phyloP scores from a whole-genome alignment of 108 stramenopile genomes.

The Cyclotella atomus region DNA sequence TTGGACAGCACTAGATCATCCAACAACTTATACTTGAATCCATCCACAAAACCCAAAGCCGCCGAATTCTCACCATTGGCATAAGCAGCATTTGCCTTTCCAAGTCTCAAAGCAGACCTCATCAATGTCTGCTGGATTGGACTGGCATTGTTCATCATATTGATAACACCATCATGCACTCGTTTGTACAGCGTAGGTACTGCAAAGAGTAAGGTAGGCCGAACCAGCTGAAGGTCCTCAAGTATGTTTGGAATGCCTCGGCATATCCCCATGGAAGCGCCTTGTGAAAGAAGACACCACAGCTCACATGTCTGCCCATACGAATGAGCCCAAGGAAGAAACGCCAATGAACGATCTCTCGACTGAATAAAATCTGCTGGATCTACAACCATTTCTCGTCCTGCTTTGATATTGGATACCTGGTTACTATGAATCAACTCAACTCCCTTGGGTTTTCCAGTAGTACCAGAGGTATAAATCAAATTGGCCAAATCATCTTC shows the following conservation, averaged over 20 bases:
- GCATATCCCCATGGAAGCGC: constrained; percentile 87
- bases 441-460: constrained; percentile 92
- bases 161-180: constrained; percentile 93
- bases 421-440: constrained; percentile 84
- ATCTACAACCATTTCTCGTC: constrained; percentile 71
- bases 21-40: constrained; percentile 53
- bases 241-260: constrained; percentile 78
- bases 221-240: constrained; percentile 78
- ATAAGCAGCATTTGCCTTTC: constrained; percentile 58
- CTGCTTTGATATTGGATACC: constrained; percentile 80
- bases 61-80: constrained; percentile 22
- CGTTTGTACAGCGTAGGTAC: constrained; percentile 95
- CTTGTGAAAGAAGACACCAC: constrained; percentile 84
- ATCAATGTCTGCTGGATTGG: constrained; percentile 71
- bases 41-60: constrained; percentile 58
- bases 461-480: constrained; percentile 97
- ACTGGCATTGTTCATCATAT: constrained; percentile 71
- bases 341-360: constrained; percentile 81
- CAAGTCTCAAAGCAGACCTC: constrained; percentile 70
- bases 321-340: constrained; percentile 96
- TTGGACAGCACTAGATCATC: constrained; percentile 85
- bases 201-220: constrained; percentile 86
- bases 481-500: constrained; percentile 91
- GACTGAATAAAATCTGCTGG: constrained; percentile 71
- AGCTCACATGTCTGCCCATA: constrained; percentile 94